Evolutionary conservation across 352 stramenopile species (phyloP), one percentile per base, ranked within the genome.

Genomic region (Pythium biforme): DNA sequence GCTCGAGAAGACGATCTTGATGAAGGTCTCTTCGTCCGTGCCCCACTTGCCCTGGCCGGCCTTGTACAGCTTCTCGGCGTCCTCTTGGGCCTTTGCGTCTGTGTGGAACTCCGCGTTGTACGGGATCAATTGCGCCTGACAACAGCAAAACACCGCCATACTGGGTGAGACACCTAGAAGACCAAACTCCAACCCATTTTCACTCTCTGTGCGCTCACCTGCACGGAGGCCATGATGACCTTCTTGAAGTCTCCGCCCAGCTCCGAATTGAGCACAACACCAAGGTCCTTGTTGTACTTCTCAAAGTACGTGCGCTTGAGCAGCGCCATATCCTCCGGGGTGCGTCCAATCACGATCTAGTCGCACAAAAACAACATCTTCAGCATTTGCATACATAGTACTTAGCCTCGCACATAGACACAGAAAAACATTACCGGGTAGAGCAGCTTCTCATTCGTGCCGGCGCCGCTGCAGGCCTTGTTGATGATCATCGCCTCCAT

Each of bases 221-320:
- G 77, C 20, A 93, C 68, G 9, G 79, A 71, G 43, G 85, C 53
- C 27, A 89, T 69, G 46, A 89, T 79, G 45, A 90, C 70, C 55
- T 83, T 84, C 60, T 75, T 79, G 62, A 88, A 86, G 70, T 93
- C 81, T 22, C 83, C 83, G 40, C 73, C 78, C 10, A 89, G 69
- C 58, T 90, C 80, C 20, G 76, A 80, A 47, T 75, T 66, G 74
- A 91, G 81, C 25, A 84, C 66, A 60, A 81, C 81, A 19, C 70
- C 75, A 55, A 91, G 68, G 54, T 93, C 83, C 59, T 88, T 71
- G 56, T 88, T 85, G 66, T 84, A 89, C 66, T 85, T 83, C 54
- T 89, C 78, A 57, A 83, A 89, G 68, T 87, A 91, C 50, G 79
- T 87, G 56, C 75, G 77, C 68, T 87, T 88, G 47, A 93, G 73